phyloP scores from a whole-genome alignment of 176 grass and related monocot species.

The Oryza nivara region DNA sequence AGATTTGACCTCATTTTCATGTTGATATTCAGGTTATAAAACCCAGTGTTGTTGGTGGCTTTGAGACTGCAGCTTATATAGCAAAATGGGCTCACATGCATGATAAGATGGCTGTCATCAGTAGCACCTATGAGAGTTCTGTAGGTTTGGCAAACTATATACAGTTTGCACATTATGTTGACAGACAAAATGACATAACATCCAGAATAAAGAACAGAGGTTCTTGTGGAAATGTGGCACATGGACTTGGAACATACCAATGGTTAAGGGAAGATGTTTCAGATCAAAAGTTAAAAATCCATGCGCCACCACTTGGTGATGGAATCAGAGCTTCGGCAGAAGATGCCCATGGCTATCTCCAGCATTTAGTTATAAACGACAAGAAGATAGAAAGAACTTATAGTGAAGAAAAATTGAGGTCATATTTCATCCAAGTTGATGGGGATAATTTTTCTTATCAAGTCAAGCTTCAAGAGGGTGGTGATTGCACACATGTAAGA shows the following conservation, averaged over 20 bases:
- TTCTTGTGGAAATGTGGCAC: conserved; percentile 45
- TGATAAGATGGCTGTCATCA: conserved; percentile 85
- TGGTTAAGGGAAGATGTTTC: conserved; percentile 95
- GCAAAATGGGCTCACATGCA: conserved; percentile 95
- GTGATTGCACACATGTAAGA: conserved; percentile 73
- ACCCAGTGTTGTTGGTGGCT: conserved; percentile 90
- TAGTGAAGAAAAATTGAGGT: conserved; percentile 54
- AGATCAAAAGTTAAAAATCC: conserved; percentile 58
- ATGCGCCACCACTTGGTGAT: conserved; percentile 39
- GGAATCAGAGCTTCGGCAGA: conserved; percentile 68
- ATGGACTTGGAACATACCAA: conserved; percentile 97
- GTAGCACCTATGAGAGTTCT: conserved; percentile 91
- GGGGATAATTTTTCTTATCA: conserved; percentile 61
- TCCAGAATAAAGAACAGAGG: conserved; percentile 64
- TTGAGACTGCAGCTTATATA: conserved; percentile 77
- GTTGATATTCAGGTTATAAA: conserved; percentile 79
- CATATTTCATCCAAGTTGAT: conserved; percentile 64
- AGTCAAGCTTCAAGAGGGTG: conserved; percentile 76
- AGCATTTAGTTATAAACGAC: conserved; percentile 52
- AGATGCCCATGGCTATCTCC: conserved; percentile 66
- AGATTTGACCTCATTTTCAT: conserved; percentile 42
- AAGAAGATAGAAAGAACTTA: conserved; percentile 60
- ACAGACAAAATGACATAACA: conserved; percentile 57
- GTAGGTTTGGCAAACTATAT: conserved; percentile 82
- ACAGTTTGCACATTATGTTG: conserved; percentile 80